phyloP scores from a whole-genome alignment of 2,329 filamentous ascomycete species.

The Aspergillus japonicus region DNA sequence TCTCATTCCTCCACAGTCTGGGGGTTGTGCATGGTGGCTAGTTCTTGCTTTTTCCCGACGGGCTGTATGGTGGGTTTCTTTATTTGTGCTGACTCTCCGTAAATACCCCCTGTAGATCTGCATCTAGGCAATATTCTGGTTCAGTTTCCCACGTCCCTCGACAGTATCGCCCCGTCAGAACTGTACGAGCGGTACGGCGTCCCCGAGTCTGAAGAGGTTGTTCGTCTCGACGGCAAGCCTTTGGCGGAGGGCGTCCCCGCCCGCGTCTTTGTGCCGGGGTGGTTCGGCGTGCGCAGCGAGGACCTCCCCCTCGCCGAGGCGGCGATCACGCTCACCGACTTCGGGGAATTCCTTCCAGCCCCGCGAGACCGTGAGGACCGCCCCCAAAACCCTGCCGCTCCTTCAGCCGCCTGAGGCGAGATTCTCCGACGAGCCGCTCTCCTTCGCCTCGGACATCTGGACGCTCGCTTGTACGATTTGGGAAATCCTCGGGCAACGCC shows the following conservation, averaged over 20 bases:
- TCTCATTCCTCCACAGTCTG: constrained; percentile 24
- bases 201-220: constrained; percentile 23
- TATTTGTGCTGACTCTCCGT: too few species aligned
- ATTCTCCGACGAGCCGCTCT: constrained; percentile 36
- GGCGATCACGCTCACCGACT: not conserved
- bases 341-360: not conserved
- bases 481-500: constrained; percentile 32
- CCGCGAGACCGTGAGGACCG: constrained; percentile 1
- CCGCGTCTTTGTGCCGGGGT: constrained; percentile 4
- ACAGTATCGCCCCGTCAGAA: constrained; percentile 21
- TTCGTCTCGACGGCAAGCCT: constrained; percentile 21
- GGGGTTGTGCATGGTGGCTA: constrained; percentile 21
- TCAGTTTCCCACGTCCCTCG: constrained; percentile 18
- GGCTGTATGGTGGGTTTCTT: too few species aligned
- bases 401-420: constrained; percentile 35
- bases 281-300: not conserved
- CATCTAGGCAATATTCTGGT: constrained; percentile 28
- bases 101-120: constrained; percentile 16
- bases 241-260: constrained; percentile 21
- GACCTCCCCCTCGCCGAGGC: not conserved
- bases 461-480: constrained; percentile 40
- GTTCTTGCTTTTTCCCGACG: too few species aligned
- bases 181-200: constrained; percentile 24
- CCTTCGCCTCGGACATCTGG: constrained; percentile 39
- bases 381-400: constrained; percentile 25